These are phyloP conservation scores for Leccinellum luteum DNA, from an alignment of 768 basidiomycete species.

Conservation along the genomic window DNA sequence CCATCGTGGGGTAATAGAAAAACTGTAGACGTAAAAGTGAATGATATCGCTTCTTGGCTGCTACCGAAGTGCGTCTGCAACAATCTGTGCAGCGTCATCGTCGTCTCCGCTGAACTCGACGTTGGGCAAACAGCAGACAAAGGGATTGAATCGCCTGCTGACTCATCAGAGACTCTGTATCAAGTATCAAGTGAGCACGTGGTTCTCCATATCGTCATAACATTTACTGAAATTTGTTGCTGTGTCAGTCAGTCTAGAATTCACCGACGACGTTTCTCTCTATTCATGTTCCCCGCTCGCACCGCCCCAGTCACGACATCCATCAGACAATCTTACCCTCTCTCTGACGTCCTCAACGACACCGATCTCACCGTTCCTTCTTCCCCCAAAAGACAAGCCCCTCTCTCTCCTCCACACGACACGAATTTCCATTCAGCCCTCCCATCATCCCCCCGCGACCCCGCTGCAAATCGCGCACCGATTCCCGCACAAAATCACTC, in stretches of 20 bases:
- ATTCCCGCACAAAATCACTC: conserved; percentile 30
- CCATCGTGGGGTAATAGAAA: conserved; percentile 27
- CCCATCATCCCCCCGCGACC: conserved; percentile 30
- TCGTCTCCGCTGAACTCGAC: conserved; percentile 13
- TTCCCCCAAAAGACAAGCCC: conserved; percentile 6
- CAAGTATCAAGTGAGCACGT: conserved; percentile 34
- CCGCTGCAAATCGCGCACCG: conserved; percentile 5
- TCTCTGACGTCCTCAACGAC: conserved; percentile 1
- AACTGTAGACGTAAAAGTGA: conserved; percentile 16
- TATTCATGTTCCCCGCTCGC: background rate
- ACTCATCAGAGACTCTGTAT: conserved; percentile 28
- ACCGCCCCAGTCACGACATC: background rate
- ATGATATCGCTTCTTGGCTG: conserved; percentile 11
- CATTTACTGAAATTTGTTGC: conserved; percentile 13
- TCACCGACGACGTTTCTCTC: background rate
- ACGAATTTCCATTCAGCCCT: conserved; percentile 16
- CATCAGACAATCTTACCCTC: background rate
- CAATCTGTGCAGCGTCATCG: background rate
- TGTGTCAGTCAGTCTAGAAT: background rate
- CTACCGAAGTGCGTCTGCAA: conserved; percentile 17
- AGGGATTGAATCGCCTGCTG: too few relatives aligned
- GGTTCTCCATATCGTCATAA: conserved; percentile 36
- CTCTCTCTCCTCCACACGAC: conserved; percentile 36
- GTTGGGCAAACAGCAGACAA: background rate
- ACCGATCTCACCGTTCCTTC: background rate